Evolutionary conservation across 345 rosid species (phyloP).

Genomic region (Iberis pinnata): DNA sequence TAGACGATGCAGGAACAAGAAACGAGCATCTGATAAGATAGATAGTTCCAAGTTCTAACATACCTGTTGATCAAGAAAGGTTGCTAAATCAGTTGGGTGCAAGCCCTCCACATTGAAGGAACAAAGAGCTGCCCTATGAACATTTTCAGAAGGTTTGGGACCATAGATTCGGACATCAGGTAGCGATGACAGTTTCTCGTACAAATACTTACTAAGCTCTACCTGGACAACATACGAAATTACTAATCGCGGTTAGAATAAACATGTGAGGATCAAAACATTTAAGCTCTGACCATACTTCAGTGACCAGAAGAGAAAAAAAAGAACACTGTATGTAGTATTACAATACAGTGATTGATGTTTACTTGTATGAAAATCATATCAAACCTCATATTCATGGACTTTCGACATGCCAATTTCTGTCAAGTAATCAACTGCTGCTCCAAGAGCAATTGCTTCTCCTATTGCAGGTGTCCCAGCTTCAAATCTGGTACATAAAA

Average conservation of each 20-base stretch:
- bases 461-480: slow-evolving; percentile 99
- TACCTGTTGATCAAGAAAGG: slow-evolving; percentile 93
- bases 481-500: slow-evolving; percentile 60
- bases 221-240: slow-evolving; percentile 33
- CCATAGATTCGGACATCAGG: slow-evolving; percentile 70
- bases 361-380: background rate
- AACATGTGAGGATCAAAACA: too few relatives aligned
- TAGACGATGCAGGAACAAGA: background rate
- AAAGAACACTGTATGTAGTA: background rate
- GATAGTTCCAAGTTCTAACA: background rate
- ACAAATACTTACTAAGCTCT: slow-evolving; percentile 63
- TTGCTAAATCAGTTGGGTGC: slow-evolving; percentile 90
- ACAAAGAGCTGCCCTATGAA: slow-evolving; percentile 66
- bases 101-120: slow-evolving; percentile 76
- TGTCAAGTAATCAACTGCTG: slow-evolving; percentile 81
- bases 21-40: background rate
- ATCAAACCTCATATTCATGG: slow-evolving; percentile 75
- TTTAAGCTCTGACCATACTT: too few relatives aligned
- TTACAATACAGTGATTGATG: background rate
- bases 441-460: slow-evolving; percentile 91
- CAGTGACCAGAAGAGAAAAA: too few relatives aligned
- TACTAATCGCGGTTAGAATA: background rate
- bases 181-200: slow-evolving; percentile 54
- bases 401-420: slow-evolving; percentile 74
- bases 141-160: slow-evolving; percentile 63